Percentiles rank a stretch among this genome's conserved stretches.
These are phyloP conservation scores for Polyporus tsugae DNA, from an alignment of 1,284 basidiomycete species.

Conservation along the genomic window DNA sequence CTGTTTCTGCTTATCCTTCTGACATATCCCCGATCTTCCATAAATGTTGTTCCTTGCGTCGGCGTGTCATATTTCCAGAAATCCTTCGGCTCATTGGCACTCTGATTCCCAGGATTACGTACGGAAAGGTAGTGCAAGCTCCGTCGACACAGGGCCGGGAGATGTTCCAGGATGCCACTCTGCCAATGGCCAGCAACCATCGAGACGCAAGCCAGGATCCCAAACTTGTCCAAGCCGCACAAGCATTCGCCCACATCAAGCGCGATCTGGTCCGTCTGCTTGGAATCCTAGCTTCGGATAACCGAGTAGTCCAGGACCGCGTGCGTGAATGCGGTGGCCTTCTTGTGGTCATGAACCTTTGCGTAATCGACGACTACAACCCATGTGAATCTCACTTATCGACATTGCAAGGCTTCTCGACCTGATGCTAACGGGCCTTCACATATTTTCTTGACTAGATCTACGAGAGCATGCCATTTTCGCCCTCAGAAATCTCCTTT, in stretches of 20 bases:
- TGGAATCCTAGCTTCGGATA: constrained; percentile 74
- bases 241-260: constrained; percentile 77
- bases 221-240: constrained; percentile 16
- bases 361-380: constrained; percentile 89
- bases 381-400: constrained; percentile 70
- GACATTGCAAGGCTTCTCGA: background rate
- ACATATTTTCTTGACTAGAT: constrained; percentile 53
- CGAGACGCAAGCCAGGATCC: background rate
- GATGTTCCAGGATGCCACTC: background rate
- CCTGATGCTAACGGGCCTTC: background rate
- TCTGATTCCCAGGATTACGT: constrained; percentile 83
- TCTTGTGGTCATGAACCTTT: constrained; percentile 83
- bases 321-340: constrained; percentile 78
- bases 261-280: constrained; percentile 85
- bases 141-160: constrained; percentile 22
- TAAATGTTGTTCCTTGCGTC: background rate
- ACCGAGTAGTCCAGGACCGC: constrained; percentile 74
- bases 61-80: constrained; percentile 50
- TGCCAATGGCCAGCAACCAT: no score
- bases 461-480: constrained; percentile 91
- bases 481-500: constrained; percentile 79
- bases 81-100: constrained; percentile 72
- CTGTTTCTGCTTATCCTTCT: background rate
- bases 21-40: background rate
- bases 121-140: constrained; percentile 62